These are phyloP conservation scores for Dispira simplex DNA, from an alignment of 192 early-diverging fungal genomes.

Conservation along the genomic window DNA sequence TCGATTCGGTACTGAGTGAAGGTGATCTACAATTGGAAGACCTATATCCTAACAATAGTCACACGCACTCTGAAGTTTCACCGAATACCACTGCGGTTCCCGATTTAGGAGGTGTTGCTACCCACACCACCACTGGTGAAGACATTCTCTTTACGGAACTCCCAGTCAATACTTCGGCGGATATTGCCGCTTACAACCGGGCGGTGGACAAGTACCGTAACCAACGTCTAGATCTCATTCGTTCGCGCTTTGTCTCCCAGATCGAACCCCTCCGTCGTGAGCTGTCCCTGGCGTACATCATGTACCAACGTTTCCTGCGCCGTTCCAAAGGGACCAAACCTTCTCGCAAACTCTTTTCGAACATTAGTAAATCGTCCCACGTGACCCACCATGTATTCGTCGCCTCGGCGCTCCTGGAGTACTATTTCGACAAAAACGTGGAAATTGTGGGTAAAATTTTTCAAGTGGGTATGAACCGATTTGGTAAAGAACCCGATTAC, in stretches of 20 bases:
- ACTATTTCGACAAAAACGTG: slow-evolving; percentile 74
- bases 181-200: slow-evolving; percentile 20
- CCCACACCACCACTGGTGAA: slow-evolving; percentile 25
- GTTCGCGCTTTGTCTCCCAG: slow-evolving; percentile 21
- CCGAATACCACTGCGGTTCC: slow-evolving; percentile 9
- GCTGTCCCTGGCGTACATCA: slow-evolving; percentile 65
- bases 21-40: background rate
- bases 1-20: slow-evolving; percentile 3
- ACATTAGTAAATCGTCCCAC: slow-evolving; percentile 53
- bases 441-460: slow-evolving; percentile 78
- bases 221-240: slow-evolving; percentile 24
- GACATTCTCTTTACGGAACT: slow-evolving; percentile 10
- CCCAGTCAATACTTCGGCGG: slow-evolving; percentile 13
- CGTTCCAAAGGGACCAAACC: slow-evolving; percentile 60
- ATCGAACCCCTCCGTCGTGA: slow-evolving; percentile 27
- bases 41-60: slow-evolving; percentile 21
- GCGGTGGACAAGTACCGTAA: slow-evolving; percentile 20
- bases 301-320: slow-evolving; percentile 70
- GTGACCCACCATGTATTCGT: slow-evolving; percentile 79
- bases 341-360: slow-evolving; percentile 59
- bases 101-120: slow-evolving; percentile 27
- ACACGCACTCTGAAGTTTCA: background rate
- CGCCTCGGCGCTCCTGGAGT: slow-evolving; percentile 85
- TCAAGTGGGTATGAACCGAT: slow-evolving; percentile 70
- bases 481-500: slow-evolving; percentile 56